A percentile compares a stretch with the other conserved stretches of the same genome.
Conservation (phyloP, 2,329 filamentous ascomycete genomes). For the Aureobasidium sp. region DNA sequence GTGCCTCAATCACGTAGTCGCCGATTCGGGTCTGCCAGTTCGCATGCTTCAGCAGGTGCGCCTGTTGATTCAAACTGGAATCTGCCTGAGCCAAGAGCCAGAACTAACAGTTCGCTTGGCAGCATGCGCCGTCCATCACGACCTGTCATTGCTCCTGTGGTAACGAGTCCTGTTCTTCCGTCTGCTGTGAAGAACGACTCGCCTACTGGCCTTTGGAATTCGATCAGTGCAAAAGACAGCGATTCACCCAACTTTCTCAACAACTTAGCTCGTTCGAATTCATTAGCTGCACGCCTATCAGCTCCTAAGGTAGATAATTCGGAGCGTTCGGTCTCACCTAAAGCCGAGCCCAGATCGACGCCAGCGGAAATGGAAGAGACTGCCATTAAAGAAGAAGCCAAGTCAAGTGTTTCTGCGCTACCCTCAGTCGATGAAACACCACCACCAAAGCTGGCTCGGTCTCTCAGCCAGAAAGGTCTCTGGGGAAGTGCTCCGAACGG, state of each 20-base stretch:
- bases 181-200: not conserved
- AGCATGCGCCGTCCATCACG: slow-evolving; percentile 32
- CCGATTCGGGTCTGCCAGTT: slow-evolving; percentile 19
- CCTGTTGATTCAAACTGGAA: slow-evolving; percentile 18
- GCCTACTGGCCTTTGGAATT: not conserved
- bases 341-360: not conserved
- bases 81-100: slow-evolving; percentile 24
- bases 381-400: not conserved
- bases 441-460: slow-evolving; percentile 16
- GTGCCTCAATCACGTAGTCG: slow-evolving; percentile 24
- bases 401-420: slow-evolving; percentile 8
- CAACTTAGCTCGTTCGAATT: not conserved
- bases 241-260: slow-evolving; percentile 4
- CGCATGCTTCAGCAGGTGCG: slow-evolving; percentile 20
- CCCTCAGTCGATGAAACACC: slow-evolving; percentile 24
- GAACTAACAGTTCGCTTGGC: slow-evolving; percentile 31
- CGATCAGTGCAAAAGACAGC: not conserved
- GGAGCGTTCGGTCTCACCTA: not conserved
- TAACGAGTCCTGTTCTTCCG: slow-evolving; percentile 15
- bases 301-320: not conserved
- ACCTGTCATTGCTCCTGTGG: slow-evolving; percentile 16
- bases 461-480: slow-evolving; percentile 31
- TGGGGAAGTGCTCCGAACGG: slow-evolving; percentile 34
- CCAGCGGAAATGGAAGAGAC: slow-evolving; percentile 20
- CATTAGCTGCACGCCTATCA: not conserved